phyloP scores from a whole-genome alignment of 768 basidiomycete genomes.

The Tylopilus sp. region DNA sequence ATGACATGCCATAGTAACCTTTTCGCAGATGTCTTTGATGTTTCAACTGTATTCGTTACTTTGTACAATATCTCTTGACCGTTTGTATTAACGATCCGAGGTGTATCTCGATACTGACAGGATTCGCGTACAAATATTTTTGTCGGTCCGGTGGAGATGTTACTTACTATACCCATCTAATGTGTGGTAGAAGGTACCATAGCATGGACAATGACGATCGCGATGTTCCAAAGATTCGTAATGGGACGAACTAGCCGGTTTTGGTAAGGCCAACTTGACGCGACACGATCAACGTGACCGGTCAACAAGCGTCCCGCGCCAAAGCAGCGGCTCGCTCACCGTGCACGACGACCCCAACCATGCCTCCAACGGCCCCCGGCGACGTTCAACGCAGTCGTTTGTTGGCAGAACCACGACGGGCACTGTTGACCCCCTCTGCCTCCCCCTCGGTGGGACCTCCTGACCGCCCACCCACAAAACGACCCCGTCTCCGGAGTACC shows the following conservation, averaged over 20 bases:
- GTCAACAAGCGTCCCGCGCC: slow-evolving; percentile 9
- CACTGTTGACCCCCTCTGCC: slow-evolving; percentile 25
- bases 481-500: slow-evolving; percentile 45
- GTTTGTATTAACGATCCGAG: slow-evolving; percentile 11
- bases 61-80: background rate
- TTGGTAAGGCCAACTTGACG: slow-evolving; percentile 12
- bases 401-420: slow-evolving; percentile 11
- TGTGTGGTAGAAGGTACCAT: slow-evolving; percentile 15
- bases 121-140: slow-evolving; percentile 11
- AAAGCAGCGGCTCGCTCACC: background rate
- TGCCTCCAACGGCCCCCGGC: slow-evolving; percentile 7
- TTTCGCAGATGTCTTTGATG: slow-evolving; percentile 8
- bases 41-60: slow-evolving; percentile 6
- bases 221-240: background rate
- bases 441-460: slow-evolving; percentile 30
- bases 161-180: slow-evolving; percentile 13
- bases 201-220: slow-evolving; percentile 7
- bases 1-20: background rate
- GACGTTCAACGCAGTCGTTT: background rate
- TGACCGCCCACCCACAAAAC: slow-evolving; percentile 46
- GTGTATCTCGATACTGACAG: slow-evolving; percentile 3
- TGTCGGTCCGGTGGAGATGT: background rate
- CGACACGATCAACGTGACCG: slow-evolving; percentile 12
- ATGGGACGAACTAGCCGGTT: background rate
- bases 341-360: slow-evolving; percentile 9